Evolutionary conservation across 768 basidiomycete genomes (phyloP), one percentile per base, ranked within the genome.

Genomic region (Xanthoconium purpureum): DNA sequence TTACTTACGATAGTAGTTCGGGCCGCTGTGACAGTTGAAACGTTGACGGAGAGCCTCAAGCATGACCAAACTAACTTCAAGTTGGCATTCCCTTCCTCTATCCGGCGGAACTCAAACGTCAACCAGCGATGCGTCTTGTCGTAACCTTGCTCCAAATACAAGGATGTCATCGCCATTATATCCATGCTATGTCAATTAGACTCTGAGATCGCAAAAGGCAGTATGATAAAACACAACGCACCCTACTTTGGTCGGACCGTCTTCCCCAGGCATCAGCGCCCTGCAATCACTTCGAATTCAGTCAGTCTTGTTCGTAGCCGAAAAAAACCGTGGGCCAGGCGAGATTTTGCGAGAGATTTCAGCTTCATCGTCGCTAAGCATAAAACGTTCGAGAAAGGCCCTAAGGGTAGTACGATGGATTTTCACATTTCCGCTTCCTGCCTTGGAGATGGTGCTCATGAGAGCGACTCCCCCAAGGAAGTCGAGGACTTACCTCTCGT

Each of bases 361-460:
- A 1, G 81, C 73, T 65, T 98, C 94, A 12, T 80, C 77, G 2
- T 88, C 81, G 5, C 74, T 81, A 14, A 98, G 82, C 1, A 94
- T 97, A 72, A 98, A 99, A 3, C 89, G 84, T 0, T 80, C 72
- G 24, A 99, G 81, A 73, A 99, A 98, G 13, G 88, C n/a, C n/a
- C n/a, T n/a, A n/a, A n/a, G n/a, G n/a, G 73, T 1, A 80, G 72
- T 4, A 96, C 84, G 57, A 98, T 85, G 1, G 84, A 81, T 64
- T 87, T 84, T 51, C 82, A 86, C 30, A 81, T 80, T 50, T 89
- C 84, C 18, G 91, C 84, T 49, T 81, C 79, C 63, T 85, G 82
- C 65, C 91, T 91, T 67, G 33, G 14, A 14, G 32, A 30, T 43
- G 38, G 46, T 45, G 20, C 24, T 15, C 5, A 15, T 50, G 18